Conservation (phyloP, 1,139 yeast species). For the Debaryomyces nepalensis region DNA sequence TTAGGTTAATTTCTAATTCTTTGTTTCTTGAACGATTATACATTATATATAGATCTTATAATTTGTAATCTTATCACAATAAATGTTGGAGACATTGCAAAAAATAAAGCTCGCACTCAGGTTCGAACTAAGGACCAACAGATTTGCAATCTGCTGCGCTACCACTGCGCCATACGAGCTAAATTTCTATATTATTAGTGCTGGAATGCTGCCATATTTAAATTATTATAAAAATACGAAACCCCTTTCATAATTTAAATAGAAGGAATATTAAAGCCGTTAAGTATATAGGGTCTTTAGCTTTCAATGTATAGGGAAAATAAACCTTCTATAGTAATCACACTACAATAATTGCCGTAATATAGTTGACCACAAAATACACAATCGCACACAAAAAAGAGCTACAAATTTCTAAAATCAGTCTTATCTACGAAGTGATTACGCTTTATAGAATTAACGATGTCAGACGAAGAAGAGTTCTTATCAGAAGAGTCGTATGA, state of each 20-base stretch:
- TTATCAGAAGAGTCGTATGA: slow-evolving; percentile 67
- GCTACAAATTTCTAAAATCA: too few relatives aligned
- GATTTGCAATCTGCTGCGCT: slow-evolving; percentile 62
- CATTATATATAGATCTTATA: too few relatives aligned
- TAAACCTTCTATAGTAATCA: not conserved
- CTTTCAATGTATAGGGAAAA: too few relatives aligned
- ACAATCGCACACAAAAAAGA: not conserved
- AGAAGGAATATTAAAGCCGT: too few relatives aligned
- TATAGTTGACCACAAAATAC: too few relatives aligned
- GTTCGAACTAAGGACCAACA: slow-evolving; percentile 58
- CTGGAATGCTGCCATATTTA: not conserved
- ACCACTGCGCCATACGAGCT: slow-evolving; percentile 60
- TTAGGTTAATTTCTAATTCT: slow-evolving; percentile 1
- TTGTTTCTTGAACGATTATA: slow-evolving; percentile 3
- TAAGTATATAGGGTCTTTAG: too few relatives aligned
- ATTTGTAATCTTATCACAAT: not conserved
- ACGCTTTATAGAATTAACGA: slow-evolving; percentile 19
- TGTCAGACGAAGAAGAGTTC: slow-evolving; percentile 63
- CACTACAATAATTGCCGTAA: not conserved
- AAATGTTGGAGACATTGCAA: too few relatives aligned
- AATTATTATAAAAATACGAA: too few relatives aligned
- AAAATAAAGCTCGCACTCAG: slow-evolving; percentile 49
- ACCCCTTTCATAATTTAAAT: too few relatives aligned
- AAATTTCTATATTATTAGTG: not conserved
- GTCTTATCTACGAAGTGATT: slow-evolving; percentile 2